Evolutionary conservation across 1,284 basidiomycete genomes (phyloP), one percentile per base, ranked within the genome.

Genomic region (Athelia psychrophila): DNA sequence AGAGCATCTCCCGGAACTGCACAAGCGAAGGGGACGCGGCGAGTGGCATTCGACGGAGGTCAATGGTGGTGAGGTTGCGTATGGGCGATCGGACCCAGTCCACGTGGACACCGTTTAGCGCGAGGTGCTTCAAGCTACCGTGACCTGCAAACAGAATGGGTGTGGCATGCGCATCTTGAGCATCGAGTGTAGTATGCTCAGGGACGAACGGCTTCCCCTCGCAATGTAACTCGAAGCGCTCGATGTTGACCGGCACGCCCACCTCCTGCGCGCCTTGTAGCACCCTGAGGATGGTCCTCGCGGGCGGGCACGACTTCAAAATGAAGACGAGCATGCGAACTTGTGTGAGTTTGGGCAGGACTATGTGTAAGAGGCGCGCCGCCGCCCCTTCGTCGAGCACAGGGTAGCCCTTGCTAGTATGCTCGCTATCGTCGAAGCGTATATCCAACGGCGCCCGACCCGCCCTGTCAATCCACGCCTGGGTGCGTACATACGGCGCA

Each of bases 161-260:
- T 44, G 57, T 68, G 30, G 59, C 27, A 13, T 13, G 27, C 10
- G 63, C 67, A 46, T 70, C 56, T 59, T 66, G 71, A 24, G 63
- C 69, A 19, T 65, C 60, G 27, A n/a, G n/a, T n/a, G n/a, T n/a
- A n/a, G n/a, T n/a, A n/a, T 30, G 27, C 25, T 74, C 76, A 27
- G 73, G 59, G 67, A 76, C 60, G 56, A 75, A 76, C 44, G 75
- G 73, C 20, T 62, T 50, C 15, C 77, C 78, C 15, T 66, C 65
- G 25, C 83, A 76, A 63, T 84, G 82, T 22, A 88, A 63, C 63
- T 86, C 84, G 54, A 88, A 67, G 20, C 77, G 76, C 54, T 82
- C 73, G 23, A 88, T 60, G 25, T 60, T 66, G 46, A 72, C 66
- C 8, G 74, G 69, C 16, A 62, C 55, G 2, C 69, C 65, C 3